Conservation (phyloP, 164 flowering plant genomes). For the Stephania cephalantha region DNA sequence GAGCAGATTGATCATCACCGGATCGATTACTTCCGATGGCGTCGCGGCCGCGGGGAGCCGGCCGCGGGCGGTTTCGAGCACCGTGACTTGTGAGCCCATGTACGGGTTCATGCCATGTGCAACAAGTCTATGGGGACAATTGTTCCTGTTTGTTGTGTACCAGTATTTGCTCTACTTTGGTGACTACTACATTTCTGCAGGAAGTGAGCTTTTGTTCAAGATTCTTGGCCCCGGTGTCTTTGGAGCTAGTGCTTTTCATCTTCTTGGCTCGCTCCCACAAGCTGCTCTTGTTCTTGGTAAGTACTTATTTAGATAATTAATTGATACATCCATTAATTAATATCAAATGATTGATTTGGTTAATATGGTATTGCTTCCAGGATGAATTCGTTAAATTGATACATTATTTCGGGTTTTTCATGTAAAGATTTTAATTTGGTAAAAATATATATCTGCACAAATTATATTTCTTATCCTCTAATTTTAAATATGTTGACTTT, state of each 20-base stretch:
- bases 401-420: too few species aligned
- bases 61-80: neutral
- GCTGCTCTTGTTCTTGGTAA: conserved; percentile 22
- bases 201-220: conserved; percentile 34
- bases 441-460: too few species aligned
- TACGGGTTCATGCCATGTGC: conserved; percentile 54
- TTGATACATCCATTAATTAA: too few species aligned
- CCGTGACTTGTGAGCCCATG: conserved; percentile 27
- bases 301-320: neutral
- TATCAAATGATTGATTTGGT: too few species aligned
- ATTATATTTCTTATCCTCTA: too few species aligned
- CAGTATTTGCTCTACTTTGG: conserved; percentile 32
- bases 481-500: too few species aligned
- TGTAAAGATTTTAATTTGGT: too few species aligned
- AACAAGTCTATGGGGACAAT: conserved; percentile 29
- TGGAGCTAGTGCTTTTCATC: conserved; percentile 40
- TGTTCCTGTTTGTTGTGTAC: conserved; percentile 40
- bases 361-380: too few species aligned
- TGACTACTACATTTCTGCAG: conserved; percentile 27
- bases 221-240: conserved; percentile 43
- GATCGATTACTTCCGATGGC: conserved; percentile 9
- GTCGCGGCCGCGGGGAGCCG: neutral
- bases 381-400: too few species aligned
- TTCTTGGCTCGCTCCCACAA: conserved; percentile 33
- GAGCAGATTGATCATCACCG: neutral